Base-by-base conservation (phyloP, 768 basidiomycete genomes). In the Crepidotus variabilis region DNA sequence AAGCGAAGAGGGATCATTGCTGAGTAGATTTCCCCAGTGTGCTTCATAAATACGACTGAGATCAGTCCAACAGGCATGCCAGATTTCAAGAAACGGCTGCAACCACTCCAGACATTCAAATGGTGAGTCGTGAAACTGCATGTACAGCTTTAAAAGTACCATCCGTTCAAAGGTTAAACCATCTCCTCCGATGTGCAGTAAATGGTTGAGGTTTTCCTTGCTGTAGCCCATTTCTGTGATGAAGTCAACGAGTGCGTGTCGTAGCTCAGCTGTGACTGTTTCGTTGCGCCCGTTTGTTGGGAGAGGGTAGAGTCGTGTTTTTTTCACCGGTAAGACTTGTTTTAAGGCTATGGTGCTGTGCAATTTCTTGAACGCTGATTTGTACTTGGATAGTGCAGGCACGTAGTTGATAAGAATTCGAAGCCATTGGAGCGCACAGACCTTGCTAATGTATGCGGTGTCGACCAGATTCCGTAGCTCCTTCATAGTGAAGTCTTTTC, bases 141-240 rank as follows among this genome's bases (percentile, higher is more conserved):
- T 54, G 49, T 62, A 63, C 18, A 46, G 23, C 55, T 65, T 59
- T 9, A 66, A 39, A 46, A 58, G 50, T 3, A 63, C 49, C 9
- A 68, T 48, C 57, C 63, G 61, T 48, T 73, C 67, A 54, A 58
- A 74, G 3, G 72, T 70, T 22, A 72, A 58, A 0, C 73, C 73
- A 60, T 75, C 71, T 0, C 72, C 70, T 16, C 67, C 69, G 14
- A 67, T 59, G 9, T 63, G 55, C 5, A 71, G 47, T n/a, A 71
- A 50, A 9, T 63, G 54, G 14, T 52, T 55, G 8, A 55, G 21
- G 49, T 65, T 62, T 23, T 60, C 36, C 6, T 55, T 61, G 6
- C 55, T 54, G 32, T 69, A 64, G 1, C 71, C 72, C 6, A 64
- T 50, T 54, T 74, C 72, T 0, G 36, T 55, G 1, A 73, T 48